phyloP scores from a whole-genome alignment of 2,329 filamentous ascomycete genomes.

The Geoglossum cookeanum region DNA sequence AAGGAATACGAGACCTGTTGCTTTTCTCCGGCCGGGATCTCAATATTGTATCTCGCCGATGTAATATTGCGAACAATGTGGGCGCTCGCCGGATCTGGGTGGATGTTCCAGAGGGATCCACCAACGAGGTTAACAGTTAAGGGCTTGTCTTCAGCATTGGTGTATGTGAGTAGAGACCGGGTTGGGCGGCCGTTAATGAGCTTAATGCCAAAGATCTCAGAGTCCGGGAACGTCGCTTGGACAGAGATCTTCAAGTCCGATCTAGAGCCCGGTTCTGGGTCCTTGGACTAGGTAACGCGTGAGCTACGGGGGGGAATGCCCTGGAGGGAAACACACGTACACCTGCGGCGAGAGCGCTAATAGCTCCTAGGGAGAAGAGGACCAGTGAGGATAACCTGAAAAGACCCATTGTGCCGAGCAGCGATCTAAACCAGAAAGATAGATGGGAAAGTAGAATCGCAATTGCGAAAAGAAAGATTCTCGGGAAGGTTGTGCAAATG shows the following conservation, averaged over 20 bases:
- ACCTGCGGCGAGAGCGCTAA: constrained; percentile 39
- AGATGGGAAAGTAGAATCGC: background rate
- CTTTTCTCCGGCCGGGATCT: constrained; percentile 57
- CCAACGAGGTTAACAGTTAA: constrained; percentile 60
- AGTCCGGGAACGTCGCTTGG: constrained; percentile 39
- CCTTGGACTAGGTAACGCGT: background rate
- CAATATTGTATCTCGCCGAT: constrained; percentile 49
- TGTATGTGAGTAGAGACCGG: constrained; percentile 61
- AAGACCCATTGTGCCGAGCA: constrained; percentile 42
- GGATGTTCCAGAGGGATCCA: constrained; percentile 48
- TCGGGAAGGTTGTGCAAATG: background rate
- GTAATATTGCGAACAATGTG: constrained; percentile 72
- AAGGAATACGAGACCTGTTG: constrained; percentile 68
- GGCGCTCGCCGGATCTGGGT: constrained; percentile 32
- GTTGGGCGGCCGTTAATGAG: constrained; percentile 83
- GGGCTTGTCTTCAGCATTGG: constrained; percentile 62
- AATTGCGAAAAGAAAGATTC: background rate
- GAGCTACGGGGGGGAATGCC: constrained; percentile 11
- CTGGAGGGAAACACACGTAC: constrained; percentile 26
- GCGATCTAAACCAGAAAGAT: background rate
- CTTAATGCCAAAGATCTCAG: constrained; percentile 84
- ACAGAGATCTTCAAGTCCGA: constrained; percentile 29
- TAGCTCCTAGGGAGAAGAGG: constrained; percentile 48
- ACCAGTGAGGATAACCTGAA: constrained; percentile 54
- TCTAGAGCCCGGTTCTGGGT: background rate